A percentile compares a stretch with the other conserved stretches of the same genome.
Conservation (phyloP, 1,284 basidiomycete species). For the Anthracocystis walkeri region DNA sequence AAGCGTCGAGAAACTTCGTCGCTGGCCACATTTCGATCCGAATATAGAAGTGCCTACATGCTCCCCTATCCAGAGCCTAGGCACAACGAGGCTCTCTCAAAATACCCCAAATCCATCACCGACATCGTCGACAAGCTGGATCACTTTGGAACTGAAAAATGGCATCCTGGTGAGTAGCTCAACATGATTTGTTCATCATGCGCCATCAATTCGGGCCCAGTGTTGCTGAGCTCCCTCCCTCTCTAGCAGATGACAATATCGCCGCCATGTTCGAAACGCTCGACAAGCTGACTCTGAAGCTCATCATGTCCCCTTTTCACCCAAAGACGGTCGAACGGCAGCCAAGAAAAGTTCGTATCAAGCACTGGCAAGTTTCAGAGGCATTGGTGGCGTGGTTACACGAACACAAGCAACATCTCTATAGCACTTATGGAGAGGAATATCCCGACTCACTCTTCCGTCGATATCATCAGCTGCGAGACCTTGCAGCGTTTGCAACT, state of each 20-base stretch:
- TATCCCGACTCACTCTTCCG: background rate
- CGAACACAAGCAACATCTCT: background rate
- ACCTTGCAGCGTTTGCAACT: constrained; percentile 2
- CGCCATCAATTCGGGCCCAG: background rate
- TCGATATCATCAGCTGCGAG: background rate
- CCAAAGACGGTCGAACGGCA: constrained; percentile 10
- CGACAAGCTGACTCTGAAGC: too few species aligned
- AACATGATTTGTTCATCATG: background rate
- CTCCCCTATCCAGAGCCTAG: background rate
- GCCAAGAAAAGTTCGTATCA: background rate
- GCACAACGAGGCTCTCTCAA: background rate
- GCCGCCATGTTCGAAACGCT: too few species aligned
- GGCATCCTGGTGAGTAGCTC: background rate
- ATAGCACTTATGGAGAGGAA: background rate
- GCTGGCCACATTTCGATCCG: background rate
- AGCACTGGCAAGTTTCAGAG: constrained; percentile 3
- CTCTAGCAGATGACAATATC: background rate
- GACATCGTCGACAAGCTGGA: background rate
- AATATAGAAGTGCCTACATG: background rate
- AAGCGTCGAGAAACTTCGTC: background rate
- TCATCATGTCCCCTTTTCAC: constrained; percentile 12
- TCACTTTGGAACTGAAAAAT: background rate
- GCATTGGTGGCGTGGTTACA: background rate
- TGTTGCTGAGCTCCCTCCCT: background rate
- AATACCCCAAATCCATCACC: constrained; percentile 7